These are phyloP conservation scores for sunflower (Helianthus annuus) DNA, from an alignment of 129 eudicot species.

Conservation along the genomic window HanXRQr2.0-SUNRISE NC_035448.2:122191233-122191732, in stretches of 20 bases:
- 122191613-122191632: no score
- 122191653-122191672: no score
- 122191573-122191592: no score
- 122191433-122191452: slow-evolving; percentile 71
- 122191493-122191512: not conserved
- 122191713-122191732: slow-evolving; percentile 11
- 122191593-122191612: no score
- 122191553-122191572: no score
- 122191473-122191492: slow-evolving; percentile 93
- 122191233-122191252: slow-evolving; percentile 75
- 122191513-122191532: no score
- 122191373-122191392: not conserved
- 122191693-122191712: not conserved
- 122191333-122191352: slow-evolving; percentile 13
- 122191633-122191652: no score
- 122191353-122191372: not conserved
- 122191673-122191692: no score
- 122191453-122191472: slow-evolving; percentile 89
- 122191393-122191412: slow-evolving; percentile 77
- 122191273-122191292: slow-evolving; percentile 57
- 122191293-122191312: not conserved
- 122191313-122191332: not conserved
- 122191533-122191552: no score
- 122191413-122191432: slow-evolving; percentile 67
- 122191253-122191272: slow-evolving; percentile 80